Conservation (phyloP, 495 filamentous ascomycete species). For the Hypoxylon fragiforme region DNA sequence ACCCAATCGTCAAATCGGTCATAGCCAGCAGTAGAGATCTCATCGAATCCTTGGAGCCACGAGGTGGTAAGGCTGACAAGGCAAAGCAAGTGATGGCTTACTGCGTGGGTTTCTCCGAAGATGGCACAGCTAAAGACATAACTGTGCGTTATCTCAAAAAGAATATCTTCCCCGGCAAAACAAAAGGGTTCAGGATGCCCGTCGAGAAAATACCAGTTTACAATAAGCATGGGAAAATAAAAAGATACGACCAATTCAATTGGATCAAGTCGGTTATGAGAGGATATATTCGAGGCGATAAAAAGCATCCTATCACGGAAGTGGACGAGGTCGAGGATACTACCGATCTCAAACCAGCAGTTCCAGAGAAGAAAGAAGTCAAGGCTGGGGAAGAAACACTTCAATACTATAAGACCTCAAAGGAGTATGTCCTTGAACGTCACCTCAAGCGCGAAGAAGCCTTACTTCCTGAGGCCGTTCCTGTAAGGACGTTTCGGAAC, state of each 20-base stretch:
- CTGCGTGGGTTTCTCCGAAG: slow-evolving; percentile 79
- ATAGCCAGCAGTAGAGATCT: slow-evolving; percentile 70
- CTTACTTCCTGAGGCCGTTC: slow-evolving; percentile 65
- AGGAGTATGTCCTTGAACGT: slow-evolving; percentile 81
- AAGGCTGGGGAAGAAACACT: slow-evolving; percentile 78
- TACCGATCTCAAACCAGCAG: slow-evolving; percentile 70
- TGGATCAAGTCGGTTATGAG: slow-evolving; percentile 85
- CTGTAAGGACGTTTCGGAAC: slow-evolving; percentile 73
- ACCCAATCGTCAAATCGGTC: slow-evolving; percentile 69
- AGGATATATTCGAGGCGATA: slow-evolving; percentile 64
- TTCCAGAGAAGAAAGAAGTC: slow-evolving; percentile 70
- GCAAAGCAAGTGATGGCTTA: slow-evolving; percentile 92
- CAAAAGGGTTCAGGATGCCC: slow-evolving; percentile 81
- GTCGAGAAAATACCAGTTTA: slow-evolving; percentile 78
- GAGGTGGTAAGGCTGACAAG: slow-evolving; percentile 77
- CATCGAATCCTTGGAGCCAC: slow-evolving; percentile 77
- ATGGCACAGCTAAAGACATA: slow-evolving; percentile 92
- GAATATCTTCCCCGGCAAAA: slow-evolving; percentile 83
- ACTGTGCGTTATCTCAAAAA: slow-evolving; percentile 88
- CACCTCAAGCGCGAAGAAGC: slow-evolving; percentile 95
- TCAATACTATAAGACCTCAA: slow-evolving; percentile 82
- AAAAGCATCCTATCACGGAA: slow-evolving; percentile 58
- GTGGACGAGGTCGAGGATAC: slow-evolving; percentile 78
- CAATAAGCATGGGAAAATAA: slow-evolving; percentile 70
- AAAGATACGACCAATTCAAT: slow-evolving; percentile 70